Base-by-base conservation (phyloP, 257 asterid species). In the Przewalskia tangutica region DNA sequence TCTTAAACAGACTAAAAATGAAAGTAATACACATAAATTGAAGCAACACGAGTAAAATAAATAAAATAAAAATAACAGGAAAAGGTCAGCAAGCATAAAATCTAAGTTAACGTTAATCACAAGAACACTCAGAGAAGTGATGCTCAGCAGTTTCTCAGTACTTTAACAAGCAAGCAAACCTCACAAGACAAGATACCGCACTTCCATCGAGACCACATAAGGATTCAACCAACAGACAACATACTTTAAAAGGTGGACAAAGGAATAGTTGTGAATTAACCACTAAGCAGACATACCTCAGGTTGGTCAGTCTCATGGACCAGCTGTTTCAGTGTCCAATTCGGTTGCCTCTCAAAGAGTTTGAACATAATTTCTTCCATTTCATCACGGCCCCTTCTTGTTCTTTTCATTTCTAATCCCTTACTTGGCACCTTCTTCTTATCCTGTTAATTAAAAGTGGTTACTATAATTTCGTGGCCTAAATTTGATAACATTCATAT, bases 311-410 rank as follows among this genome's bases (percentile, higher is more conserved):
- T 95, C 86, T 91, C 91, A 80, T 89, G 97, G 87, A 93, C 76
- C n/a, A 93, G 91, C 78, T 92, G 95, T 87, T 93, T 93, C 64
- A 93, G 73, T 8, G 97, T 91, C 98, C 99, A 95, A 86, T 92
- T 95, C 79, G 98, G 88, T 77, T 95, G 97, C 89, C 88, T 90
- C 89, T 95, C 98, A 84, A 95, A 95, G 48, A 93, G 97, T 90
- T 92, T 95, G 85, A 95, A 95, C 97, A 95, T 86, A 55, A 93
- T 93, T 93, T 90, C 91, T 83, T 95, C 98, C 97, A 95, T 92
- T 86, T 92, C 99, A 42, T 88, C 94, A 11, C 93, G 97, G 82
- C 86, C 94, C 77, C 91, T 89, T 85, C 99, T 89, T 18, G 94
- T 95, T 89, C 98, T 90, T 87, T 92, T 95, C 77, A 88, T 82